Base-by-base conservation (phyloP, 208 protist species). In the Leishmania guyanensis region DNA sequence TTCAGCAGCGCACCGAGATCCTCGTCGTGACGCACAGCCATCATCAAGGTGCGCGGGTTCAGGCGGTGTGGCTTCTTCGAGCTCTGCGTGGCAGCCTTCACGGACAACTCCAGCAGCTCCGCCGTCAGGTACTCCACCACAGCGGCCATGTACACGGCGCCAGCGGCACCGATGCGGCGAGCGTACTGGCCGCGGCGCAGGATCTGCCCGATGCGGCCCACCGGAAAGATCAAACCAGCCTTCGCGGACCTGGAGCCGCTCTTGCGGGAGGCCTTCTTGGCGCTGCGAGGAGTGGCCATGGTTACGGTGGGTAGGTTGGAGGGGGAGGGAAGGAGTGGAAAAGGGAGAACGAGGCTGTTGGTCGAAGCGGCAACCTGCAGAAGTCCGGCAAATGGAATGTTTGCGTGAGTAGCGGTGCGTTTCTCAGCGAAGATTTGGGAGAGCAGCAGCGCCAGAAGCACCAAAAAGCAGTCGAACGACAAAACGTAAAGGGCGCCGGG, bases 141-240 rank as follows among this genome's bases (percentile, higher is more conserved):
- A 53, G 99, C 99, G 3, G 99, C 95, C 75, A n/a, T n/a, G n/a
- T n/a, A n/a, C n/a, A n/a, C n/a, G n/a, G n/a, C n/a, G n/a, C n/a
- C n/a, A n/a, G n/a, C 99, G 54, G 98, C 95, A 93, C 98, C 98
- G 77, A 99, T 90, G 88, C 99, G 96, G 88, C 95, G 85, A 56
- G 98, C 98, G 91, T 99, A 99, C 88, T 97, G 90, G 76, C 99
- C 99, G 73, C 99, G 89, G 86, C 96, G 93, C 73, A 99, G 91
- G 83, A 98, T 90, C 75, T 96, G 92, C 88, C 99, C 98, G 62
- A 99, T 91, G 91, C 99, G 97, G 85, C 99, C 99, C 39, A 99
- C 99, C 69, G 99, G 99, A 94, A 99, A 99, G 91, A 99, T 98
- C 58, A 99, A 98, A 53, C 98, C 98, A 20, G 99, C 99, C 92